These are phyloP conservation scores for Hypoxylon sp. DNA, from an alignment of 2,329 filamentous ascomycete species.

Conservation along the genomic window DNA sequence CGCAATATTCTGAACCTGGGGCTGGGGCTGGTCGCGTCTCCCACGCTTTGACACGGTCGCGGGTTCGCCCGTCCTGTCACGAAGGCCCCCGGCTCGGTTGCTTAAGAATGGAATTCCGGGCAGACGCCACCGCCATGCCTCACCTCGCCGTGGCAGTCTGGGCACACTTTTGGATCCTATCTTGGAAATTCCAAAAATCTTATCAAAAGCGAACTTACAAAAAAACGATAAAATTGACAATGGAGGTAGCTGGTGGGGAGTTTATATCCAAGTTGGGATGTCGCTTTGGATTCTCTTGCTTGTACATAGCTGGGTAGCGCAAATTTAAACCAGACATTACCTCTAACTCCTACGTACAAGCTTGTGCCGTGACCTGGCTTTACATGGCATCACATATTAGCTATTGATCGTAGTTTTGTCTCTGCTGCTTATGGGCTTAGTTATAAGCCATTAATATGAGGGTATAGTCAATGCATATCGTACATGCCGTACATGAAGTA, in stretches of 20 bases:
- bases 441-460: too few relatives aligned
- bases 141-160: constrained; percentile 13
- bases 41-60: constrained; percentile 42
- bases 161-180: not conserved
- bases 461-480: too few relatives aligned
- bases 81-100: constrained; percentile 49
- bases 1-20: constrained; percentile 40
- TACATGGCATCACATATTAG: not conserved
- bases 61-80: constrained; percentile 44
- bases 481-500: too few relatives aligned
- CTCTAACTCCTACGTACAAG: constrained; percentile 26
- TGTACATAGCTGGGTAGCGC: constrained; percentile 43
- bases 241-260: constrained; percentile 45
- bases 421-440: too few relatives aligned
- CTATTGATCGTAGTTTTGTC: not conserved
- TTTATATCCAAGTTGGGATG: constrained; percentile 46
- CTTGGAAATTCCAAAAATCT: constrained; percentile 2
- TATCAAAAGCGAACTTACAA: constrained; percentile 4
- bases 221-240: constrained; percentile 40
- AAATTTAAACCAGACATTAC: constrained; percentile 49
- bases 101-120: constrained; percentile 38
- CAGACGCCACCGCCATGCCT: constrained; percentile 3
- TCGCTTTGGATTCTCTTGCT: constrained; percentile 44
- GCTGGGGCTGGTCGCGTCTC: constrained; percentile 63
- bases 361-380: not conserved